Conservation (phyloP, 2,329 filamentous ascomycete species). For the Xylariaceae sp. region DNA sequence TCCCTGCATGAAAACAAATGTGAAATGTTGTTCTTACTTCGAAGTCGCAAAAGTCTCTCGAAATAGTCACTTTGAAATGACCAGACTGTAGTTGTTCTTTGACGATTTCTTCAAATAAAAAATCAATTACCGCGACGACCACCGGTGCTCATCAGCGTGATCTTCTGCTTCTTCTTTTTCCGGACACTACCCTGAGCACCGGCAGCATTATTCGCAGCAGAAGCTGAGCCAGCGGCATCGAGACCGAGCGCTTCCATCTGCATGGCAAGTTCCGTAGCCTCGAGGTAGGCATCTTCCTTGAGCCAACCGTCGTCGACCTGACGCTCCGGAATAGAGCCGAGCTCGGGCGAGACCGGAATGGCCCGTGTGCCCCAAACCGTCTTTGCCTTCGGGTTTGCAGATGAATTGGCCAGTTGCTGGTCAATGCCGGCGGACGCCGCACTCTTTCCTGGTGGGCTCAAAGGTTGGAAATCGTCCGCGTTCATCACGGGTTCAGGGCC, state of each 20-base stretch:
- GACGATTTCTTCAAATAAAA: not conserved
- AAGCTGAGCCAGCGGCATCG: slow-evolving; percentile 25
- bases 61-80: not conserved
- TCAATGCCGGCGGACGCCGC: slow-evolving; percentile 55
- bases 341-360: slow-evolving; percentile 55
- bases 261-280: slow-evolving; percentile 52
- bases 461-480: slow-evolving; percentile 60
- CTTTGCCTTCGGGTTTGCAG: slow-evolving; percentile 69
- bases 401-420: slow-evolving; percentile 66
- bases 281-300: slow-evolving; percentile 70
- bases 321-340: slow-evolving; percentile 38
- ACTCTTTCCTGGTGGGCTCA: slow-evolving; percentile 46
- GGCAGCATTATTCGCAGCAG: slow-evolving; percentile 12
- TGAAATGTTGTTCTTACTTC: not conserved
- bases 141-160: slow-evolving; percentile 65
- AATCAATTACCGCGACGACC: slow-evolving; percentile 36
- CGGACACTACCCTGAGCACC: slow-evolving; percentile 38
- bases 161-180: slow-evolving; percentile 69
- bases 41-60: not conserved
- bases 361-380: slow-evolving; percentile 92
- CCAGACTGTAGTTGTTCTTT: not conserved
- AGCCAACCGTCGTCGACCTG: slow-evolving; percentile 75
- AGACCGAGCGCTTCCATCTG: slow-evolving; percentile 53
- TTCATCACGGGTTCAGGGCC: slow-evolving; percentile 42
- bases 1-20: not conserved